phyloP scores from a whole-genome alignment of 2,329 filamentous ascomycete genomes.

The Fusarium citri region DNA sequence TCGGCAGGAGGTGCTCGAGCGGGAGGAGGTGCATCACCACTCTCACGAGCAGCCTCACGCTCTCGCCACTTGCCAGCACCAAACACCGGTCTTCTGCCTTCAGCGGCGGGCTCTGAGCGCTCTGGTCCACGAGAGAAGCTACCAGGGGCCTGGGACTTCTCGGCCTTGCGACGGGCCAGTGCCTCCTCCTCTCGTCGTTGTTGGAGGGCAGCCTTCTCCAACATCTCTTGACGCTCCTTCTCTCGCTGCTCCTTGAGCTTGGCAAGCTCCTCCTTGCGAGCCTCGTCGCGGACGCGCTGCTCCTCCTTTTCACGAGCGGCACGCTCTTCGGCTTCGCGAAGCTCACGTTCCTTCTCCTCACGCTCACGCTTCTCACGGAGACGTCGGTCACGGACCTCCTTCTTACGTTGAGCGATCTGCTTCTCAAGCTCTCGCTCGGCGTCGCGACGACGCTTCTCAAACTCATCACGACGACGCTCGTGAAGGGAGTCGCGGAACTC shows the following conservation, averaged over 20 bases:
- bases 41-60: conserved; percentile 49
- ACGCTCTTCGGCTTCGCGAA: conserved; percentile 88
- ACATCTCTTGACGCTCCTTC: conserved; percentile 74
- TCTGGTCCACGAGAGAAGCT: conserved; percentile 49
- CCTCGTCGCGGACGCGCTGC: conserved; percentile 81
- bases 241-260: conserved; percentile 74
- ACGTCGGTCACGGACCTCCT: conserved; percentile 86
- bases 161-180: conserved; percentile 76
- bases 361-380: conserved; percentile 84
- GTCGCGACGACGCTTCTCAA: conserved; percentile 91
- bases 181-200: conserved; percentile 89
- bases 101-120: conserved; percentile 45
- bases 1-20: conserved; percentile 52
- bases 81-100: conserved; percentile 50
- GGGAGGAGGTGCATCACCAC: conserved; percentile 47
- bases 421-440: conserved; percentile 94
- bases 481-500: conserved; percentile 84
- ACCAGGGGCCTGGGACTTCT: conserved; percentile 63
- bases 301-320: conserved; percentile 86
- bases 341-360: conserved; percentile 83
- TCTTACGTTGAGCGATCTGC: conserved; percentile 87
- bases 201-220: conserved; percentile 76
- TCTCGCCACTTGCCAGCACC: conserved; percentile 59
- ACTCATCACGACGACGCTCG: conserved; percentile 91
- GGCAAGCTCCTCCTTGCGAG: conserved; percentile 77